Percentiles rank a stretch among this genome's conserved stretches.
These are phyloP conservation scores for Kandelia obovata DNA, from an alignment of 345 rosid genomes.

Conservation along the genomic window DNA sequence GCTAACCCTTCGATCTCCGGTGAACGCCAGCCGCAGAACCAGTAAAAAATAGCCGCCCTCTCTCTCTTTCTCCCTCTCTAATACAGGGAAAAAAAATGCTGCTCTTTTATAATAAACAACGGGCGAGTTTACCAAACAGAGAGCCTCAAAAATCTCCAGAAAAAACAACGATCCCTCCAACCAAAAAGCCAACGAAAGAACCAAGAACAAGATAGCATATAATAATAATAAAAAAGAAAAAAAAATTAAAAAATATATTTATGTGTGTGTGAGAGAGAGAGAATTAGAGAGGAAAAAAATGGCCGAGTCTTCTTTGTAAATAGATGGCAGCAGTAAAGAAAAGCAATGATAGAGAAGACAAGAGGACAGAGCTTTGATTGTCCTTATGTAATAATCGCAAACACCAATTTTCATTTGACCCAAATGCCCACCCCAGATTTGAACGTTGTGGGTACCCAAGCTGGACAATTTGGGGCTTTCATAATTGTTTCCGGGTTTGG, in stretches of 20 bases:
- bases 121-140: background rate
- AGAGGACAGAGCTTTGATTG: background rate
- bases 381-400: background rate
- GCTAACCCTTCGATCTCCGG: conserved; percentile 17
- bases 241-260: background rate
- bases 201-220: background rate
- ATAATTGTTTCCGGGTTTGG: too few relatives aligned
- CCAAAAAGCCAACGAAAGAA: background rate
- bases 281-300: too few relatives aligned
- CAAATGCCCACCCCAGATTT: background rate
- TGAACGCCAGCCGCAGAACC: conserved; percentile 2
- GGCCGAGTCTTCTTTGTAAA: conserved; percentile 1
- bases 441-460: background rate
- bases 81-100: background rate
- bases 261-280: background rate
- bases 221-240: background rate
- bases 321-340: conserved; percentile 17
- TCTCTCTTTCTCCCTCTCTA: background rate
- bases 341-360: background rate
- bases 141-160: background rate
- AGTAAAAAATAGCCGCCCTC: conserved; percentile 17
- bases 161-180: conserved; percentile 5
- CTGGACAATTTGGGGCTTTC: conserved; percentile 1
- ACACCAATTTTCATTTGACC: background rate
- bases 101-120: background rate